Evolutionary conservation across 1,284 basidiomycete species (phyloP), one percentile per base, ranked within the genome.

Genomic region (Amylostereum areolatum): DNA sequence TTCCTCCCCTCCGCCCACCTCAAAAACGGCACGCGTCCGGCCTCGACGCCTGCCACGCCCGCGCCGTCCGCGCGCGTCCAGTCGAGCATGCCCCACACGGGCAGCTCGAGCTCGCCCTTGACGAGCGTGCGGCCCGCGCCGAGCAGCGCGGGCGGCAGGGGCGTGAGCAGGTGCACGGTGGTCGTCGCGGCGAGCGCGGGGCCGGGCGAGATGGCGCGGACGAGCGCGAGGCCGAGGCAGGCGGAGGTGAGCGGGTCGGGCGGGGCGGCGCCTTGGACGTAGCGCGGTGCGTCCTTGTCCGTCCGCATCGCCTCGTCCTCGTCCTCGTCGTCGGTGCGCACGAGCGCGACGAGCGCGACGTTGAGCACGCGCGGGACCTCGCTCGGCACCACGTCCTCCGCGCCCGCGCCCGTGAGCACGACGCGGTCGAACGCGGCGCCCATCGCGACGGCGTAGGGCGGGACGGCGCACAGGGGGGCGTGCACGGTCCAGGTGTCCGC

Each of bases 51-150:
- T 0, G 77, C 77, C 2, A 83, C 69, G 2, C 69, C 66, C 27
- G 61, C 73, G 18, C 66, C 68, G 33, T 69, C 71, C 29, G 57
- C 57, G 29, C 59, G 62, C 51, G 75, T 68, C 65, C 82, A 86
- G 66, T 97, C 92, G 44, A 97, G 68, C 81, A 93, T 83, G 0
- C 86, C 92, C 79, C 85, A 89, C 0, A 93, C 69, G 0, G 94
- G 94, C 0, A 97, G 68, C 61, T 96, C 92, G 56, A 97, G 71
- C 58, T 90, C 89, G 4, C 94, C 94, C 62, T 89, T 91, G 34
- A 94, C 80, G 1, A 96, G 63, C 11, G 80, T 71, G 0, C 73
- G 73, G 29, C 64, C 63, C 34, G 53, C 53, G 66, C 62, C 3
- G 64, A 18, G 58, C 0, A 65, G 54, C 4, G 36, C 48, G 30